Evolutionary conservation across 805 yeast species (phyloP).

Genomic region (Candida ortonii): DNA sequence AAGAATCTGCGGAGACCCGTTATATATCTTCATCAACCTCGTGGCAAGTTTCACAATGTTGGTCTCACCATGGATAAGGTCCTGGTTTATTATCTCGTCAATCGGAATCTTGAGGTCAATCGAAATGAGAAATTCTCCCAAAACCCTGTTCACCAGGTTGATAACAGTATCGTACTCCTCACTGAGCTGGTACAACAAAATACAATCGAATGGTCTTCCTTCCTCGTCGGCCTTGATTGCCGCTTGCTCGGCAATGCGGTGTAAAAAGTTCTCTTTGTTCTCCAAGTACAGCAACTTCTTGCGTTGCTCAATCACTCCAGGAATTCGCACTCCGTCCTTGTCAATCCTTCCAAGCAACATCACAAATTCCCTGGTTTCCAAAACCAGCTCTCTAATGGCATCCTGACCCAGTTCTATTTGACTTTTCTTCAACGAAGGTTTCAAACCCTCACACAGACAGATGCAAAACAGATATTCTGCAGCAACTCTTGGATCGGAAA

Average conservation of each 20-base stretch:
- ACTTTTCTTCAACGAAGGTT: conserved; percentile 28
- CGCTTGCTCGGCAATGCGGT: conserved; percentile 75
- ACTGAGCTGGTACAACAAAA: conserved; percentile 80
- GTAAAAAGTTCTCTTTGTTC: conserved; percentile 58
- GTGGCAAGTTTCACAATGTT: conserved; percentile 47
- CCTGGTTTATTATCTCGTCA: conserved; percentile 20
- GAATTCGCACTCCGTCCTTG: conserved; percentile 69
- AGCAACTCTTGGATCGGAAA: conserved; percentile 85
- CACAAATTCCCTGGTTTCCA: conserved; percentile 82
- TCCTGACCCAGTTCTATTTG: conserved; percentile 66
- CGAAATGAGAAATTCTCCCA: conserved; percentile 74
- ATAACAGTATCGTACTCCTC: conserved; percentile 85
- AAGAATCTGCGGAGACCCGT: conserved; percentile 57
- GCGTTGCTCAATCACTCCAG: conserved; percentile 83
- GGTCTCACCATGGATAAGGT: conserved; percentile 38
- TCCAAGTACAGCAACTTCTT: conserved; percentile 59
- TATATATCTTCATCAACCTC: conserved; percentile 43
- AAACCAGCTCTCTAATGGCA: conserved; percentile 76
- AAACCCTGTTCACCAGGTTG: conserved; percentile 63
- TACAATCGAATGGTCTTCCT: conserved; percentile 82
- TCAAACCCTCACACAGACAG: conserved; percentile 47
- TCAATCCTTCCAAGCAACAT: conserved; percentile 80
- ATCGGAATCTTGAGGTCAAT: conserved; percentile 44
- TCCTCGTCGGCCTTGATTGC: conserved; percentile 88
- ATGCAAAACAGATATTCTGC: conserved; percentile 82